Evolutionary conservation across 1,139 yeast species (phyloP), one percentile per base, ranked within the genome.

Genomic region (Saccharomyces hybrid): DNA sequence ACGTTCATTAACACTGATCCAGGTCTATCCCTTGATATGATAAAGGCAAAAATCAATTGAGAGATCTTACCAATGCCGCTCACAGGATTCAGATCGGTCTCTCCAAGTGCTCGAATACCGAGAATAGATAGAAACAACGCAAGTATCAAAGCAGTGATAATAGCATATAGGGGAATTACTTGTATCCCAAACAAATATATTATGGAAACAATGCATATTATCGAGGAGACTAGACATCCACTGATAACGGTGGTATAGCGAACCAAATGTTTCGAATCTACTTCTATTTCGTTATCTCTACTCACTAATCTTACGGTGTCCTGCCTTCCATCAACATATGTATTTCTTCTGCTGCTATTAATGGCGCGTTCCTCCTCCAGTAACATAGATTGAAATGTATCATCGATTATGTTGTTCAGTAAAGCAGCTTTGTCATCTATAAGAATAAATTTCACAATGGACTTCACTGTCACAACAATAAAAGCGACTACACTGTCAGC

Each of bases 1-100:
- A 93, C 75, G 67, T 93, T 93, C 51, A 90, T 83, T 46, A 93
- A 73, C 3, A 93, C 87, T 14, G 88, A 82, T 1, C 95, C 90
- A 1, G 96, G 95, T 58, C 85, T 87, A 50, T 76, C 71, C 14
- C 76, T 76, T 1, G 97, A 96, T n/a, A 90, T 77, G 4, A 91
- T 77, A 7, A 88, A 66, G 0, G 97, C 96, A 71, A 93, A 89
- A 4, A 93, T 70, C 48, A 93, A 76, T 68, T 93, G 99, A 0
- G 97, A 90, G 26, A 93, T 75, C 70, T 93, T 93, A 2, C 99
- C 98, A 47, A 93, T 91, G 0, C 98, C 98, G 64, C 96, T 86
- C 1, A 93, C 99, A 0, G 99, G 99, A 66, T 93, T 93, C 61
- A 93, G 77, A 71, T 93, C 99, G 0, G 99, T 93, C 68, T 93